Base-by-base conservation (phyloP, 805 yeast species). In the Metschnikowia henanensis region DNA sequence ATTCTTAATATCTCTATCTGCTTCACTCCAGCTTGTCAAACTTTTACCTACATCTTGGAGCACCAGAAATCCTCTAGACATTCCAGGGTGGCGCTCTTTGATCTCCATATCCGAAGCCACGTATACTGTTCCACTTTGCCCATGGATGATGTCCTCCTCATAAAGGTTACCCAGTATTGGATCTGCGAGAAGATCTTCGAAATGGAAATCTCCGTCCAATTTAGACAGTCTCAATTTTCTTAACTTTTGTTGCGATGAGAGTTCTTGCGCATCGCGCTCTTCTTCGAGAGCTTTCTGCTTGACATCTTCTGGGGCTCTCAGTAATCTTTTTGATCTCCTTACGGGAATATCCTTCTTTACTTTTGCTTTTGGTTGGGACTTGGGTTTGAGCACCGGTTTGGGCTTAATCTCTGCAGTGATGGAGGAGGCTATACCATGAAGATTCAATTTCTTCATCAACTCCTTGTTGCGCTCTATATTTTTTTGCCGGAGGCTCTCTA, bases 401-500 rank as follows among this genome's bases (percentile, higher is more conserved):
- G 46, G 41, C 32, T 37, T 47, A 32, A 51, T 57, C 28, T 53
- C 59, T 46, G 57, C 45, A n/a, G 64, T 64, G 38, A 85, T 77
- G 2, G 80, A 80, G 25, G 67, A 63, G 1, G 84, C 72, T 3
- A 84, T 62, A 10, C 79, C 65, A 39, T 80, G 82, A 16, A 92
- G 70, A 51, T 89, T 85, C 51, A 92, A 72, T 51, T 84, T 80
- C 53, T 79, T 74, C 40, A 92, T 70, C 19, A 91, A 75, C 51
- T 81, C 87, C 60, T 82, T 81, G 64, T 92, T 94, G 38, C 98
- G 73, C 50, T 81, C 87, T 47, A 92, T 94, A 59, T 88, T 89
- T 46, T 80, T 87, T 21, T 28, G 38, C 26, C 57, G 33, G n/a
- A 49, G 37, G 35, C 36, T 34, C 33, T 50, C 52, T 20, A 50